A percentile compares a stretch with the other conserved stretches of the same genome.
Conservation (phyloP, 2,329 filamentous ascomycete genomes). For the Hansfordia pulvinata region DNA sequence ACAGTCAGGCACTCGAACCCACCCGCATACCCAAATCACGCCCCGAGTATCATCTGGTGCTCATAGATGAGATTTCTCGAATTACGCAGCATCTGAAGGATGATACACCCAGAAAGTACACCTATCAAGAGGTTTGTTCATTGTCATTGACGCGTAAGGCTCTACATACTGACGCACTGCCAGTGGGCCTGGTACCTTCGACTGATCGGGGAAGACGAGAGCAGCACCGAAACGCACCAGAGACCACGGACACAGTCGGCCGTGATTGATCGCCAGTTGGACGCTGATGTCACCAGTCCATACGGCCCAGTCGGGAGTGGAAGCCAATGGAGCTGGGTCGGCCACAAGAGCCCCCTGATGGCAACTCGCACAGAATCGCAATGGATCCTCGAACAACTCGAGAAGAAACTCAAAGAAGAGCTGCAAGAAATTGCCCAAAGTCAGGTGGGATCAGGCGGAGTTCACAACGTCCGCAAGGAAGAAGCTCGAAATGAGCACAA, state of each 20-base stretch:
- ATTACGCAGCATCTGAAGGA: conserved; percentile 50
- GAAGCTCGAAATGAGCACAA: too few species aligned
- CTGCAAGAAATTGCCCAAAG: too few species aligned
- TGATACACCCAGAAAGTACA: conserved; percentile 49
- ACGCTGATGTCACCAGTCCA: conserved; percentile 5
- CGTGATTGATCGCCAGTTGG: neutral
- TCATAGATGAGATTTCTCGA: conserved; percentile 58
- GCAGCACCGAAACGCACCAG: conserved; percentile 33
- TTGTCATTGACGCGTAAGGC: neutral
- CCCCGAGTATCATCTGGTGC: conserved; percentile 44
- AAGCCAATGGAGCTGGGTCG: conserved; percentile 58
- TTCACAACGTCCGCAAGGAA: too few species aligned
- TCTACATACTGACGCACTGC: conserved; percentile 1
- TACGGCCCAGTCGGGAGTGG: neutral
- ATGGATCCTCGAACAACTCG: conserved; percentile 58
- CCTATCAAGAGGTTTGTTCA: conserved; percentile 29
- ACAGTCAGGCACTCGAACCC: conserved; percentile 21
- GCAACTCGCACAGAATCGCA: conserved; percentile 53
- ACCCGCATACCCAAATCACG: conserved; percentile 28
- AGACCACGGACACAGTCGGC: conserved; percentile 9
- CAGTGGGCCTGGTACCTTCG: conserved; percentile 77
- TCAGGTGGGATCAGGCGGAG: too few species aligned
- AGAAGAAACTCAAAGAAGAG: conserved; percentile 38
- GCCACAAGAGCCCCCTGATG: conserved; percentile 55
- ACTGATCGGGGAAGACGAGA: conserved; percentile 57